Base-by-base conservation (phyloP, 2,329 filamentous ascomycete species). In the Exophiala spinifera region DNA sequence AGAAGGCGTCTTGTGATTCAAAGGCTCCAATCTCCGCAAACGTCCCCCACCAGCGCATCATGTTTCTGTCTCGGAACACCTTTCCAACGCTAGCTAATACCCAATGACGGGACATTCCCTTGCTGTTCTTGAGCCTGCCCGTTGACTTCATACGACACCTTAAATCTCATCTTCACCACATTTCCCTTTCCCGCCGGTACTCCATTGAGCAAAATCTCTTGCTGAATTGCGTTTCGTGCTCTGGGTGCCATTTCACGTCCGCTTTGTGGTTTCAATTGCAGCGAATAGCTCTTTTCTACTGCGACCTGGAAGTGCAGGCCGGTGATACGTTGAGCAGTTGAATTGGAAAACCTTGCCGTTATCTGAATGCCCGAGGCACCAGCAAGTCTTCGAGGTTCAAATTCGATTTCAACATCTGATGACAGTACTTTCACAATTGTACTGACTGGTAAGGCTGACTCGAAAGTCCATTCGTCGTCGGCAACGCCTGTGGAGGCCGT, bases 381-480 rank as follows among this genome's bases (percentile, higher is more conserved):
- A 72, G 48, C 77, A 69, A 57, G 78, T 44, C 60, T 79, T 19
- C 79, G 82, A 4, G 89, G 86, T 36, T 85, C 76, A 69, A 96
- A 86, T 36, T 88, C 81, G 56, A 95, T 85, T 56, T 83, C 82
- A 44, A 97, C 74, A 40, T 75, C 79, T 1, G 84, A 86, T 65
- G 88, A 85, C 65, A 83, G 84, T 40, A 96, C 82, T 3, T 78
- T 79, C 17, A 87, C 75, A 45, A 82, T 82, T 61, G 89, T 82
- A 47, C 83, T 79, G 54, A 82, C 78, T 2, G 92, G 92, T 13
- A 96, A 78, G 0, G 92, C 86, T 0, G 92, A 97, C 2, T 89
- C 84, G 69, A 97, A 97, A 20, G 84, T 88, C 91, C 92, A 97
- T 66, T 97, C 92, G 61, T 97, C 92, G 47, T 96, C 92, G 17